Percentiles rank a stretch among this genome's conserved stretches.
These are phyloP conservation scores for Hyphodiscus hymeniophilus DNA, from an alignment of 495 filamentous ascomycete species.

Conservation along the genomic window DNA sequence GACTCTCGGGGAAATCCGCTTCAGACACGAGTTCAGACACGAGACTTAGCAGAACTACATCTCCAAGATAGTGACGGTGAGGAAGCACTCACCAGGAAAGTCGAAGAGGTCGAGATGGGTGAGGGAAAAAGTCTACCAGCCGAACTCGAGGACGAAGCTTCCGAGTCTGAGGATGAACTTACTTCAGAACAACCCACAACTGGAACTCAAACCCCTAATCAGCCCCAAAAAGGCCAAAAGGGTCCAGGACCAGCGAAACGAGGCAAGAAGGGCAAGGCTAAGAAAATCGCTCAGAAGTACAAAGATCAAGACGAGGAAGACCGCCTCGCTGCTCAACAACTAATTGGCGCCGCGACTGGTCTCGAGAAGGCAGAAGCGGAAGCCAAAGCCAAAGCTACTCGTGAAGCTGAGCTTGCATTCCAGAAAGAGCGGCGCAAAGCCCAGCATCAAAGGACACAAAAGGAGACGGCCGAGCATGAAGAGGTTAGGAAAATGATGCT, in stretches of 20 bases:
- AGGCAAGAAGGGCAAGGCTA: constrained; percentile 76
- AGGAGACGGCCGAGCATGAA: constrained; percentile 55
- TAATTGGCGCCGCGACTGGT: constrained; percentile 65
- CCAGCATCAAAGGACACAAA: constrained; percentile 66
- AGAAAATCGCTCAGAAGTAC: constrained; percentile 85
- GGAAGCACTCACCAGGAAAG: constrained; percentile 24
- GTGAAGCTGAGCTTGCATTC: constrained; percentile 53
- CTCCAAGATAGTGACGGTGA: constrained; percentile 23
- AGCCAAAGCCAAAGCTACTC: constrained; percentile 39
- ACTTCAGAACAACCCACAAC: constrained; percentile 4
- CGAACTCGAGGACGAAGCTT: constrained; percentile 19
- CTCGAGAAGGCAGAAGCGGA: constrained; percentile 43
- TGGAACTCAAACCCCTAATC: constrained; percentile 14
- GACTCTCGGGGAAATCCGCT: constrained; percentile 35
- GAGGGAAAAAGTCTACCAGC: constrained; percentile 15
- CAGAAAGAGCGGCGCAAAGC: constrained; percentile 62
- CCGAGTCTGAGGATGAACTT: constrained; percentile 14
- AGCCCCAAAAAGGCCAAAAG: constrained; percentile 28
- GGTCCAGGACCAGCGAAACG: constrained; percentile 44
- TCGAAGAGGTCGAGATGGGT: constrained; percentile 25
- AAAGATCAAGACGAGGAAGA: constrained; percentile 93
- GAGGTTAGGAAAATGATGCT: constrained; percentile 46
- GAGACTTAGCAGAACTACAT: constrained; percentile 14
- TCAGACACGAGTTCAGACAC: constrained; percentile 28
- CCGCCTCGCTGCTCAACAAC: constrained; percentile 66